phyloP scores from a whole-genome alignment of 768 basidiomycete genomes.

The Gelatoporia subvermispora region DNA sequence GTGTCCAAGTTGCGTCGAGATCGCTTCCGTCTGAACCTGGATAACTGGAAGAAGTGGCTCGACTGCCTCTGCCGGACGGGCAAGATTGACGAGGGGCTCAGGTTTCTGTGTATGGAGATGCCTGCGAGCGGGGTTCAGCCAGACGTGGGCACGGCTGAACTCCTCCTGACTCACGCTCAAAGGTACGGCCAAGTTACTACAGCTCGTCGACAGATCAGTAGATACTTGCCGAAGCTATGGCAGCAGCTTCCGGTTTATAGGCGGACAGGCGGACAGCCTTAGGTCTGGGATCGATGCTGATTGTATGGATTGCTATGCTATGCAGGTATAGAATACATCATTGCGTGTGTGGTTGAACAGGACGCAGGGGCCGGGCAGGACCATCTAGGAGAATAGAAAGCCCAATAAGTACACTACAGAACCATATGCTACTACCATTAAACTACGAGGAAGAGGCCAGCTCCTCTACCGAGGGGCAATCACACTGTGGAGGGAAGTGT shows the following conservation, averaged over 20 bases:
- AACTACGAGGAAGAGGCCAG: conserved; percentile 35
- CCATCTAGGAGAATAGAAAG: conserved; percentile 45
- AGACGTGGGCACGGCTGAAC: conserved; percentile 41
- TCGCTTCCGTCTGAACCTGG: conserved; percentile 50
- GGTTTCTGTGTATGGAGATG: conserved; percentile 65
- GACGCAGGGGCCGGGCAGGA: conserved; percentile 27
- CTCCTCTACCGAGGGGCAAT: conserved; percentile 85
- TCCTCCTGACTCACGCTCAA: conserved; percentile 53
- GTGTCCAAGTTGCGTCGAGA: conserved; percentile 45
- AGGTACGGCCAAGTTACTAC: conserved; percentile 37
- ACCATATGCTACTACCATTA: neutral
- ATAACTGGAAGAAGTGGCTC: conserved; percentile 79
- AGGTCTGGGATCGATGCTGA: neutral
- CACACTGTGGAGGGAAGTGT: conserved; percentile 48
- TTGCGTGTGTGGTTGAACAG: conserved; percentile 65
- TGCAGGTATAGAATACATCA: conserved; percentile 14
- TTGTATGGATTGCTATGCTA: conserved; percentile 4
- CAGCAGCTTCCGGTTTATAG: conserved; percentile 16
- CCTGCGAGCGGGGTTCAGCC: conserved; percentile 38
- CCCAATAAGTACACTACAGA: conserved; percentile 14
- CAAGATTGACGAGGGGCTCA: conserved; percentile 60
- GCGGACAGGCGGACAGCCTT: neutral
- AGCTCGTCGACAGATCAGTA: conserved; percentile 41
- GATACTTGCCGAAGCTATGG: conserved; percentile 35
- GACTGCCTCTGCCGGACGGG: conserved; percentile 81